Evolutionary conservation across 371 early-diverging fungal species (phyloP).

Genomic region (Gilbertella persicaria): DNA sequence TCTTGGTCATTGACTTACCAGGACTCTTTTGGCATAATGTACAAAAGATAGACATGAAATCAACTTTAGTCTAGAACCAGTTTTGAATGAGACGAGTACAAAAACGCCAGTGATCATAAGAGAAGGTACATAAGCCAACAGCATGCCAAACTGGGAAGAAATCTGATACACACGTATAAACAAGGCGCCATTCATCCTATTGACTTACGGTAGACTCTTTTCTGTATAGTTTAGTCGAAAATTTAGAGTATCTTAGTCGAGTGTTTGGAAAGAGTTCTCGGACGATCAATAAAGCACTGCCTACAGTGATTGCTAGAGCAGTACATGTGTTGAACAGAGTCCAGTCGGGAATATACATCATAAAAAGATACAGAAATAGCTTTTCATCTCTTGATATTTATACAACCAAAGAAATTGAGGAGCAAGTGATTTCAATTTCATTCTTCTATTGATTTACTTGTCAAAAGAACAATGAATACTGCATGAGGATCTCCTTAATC

Average conservation of each 20-base stretch:
- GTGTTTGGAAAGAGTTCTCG: conserved; percentile 32
- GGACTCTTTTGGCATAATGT: conserved; percentile 38
- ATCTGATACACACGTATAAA: conserved; percentile 16
- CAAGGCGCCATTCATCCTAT: no score
- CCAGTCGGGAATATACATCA: conserved; percentile 26
- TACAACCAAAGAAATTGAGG: no score
- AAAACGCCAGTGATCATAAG: conserved; percentile 5
- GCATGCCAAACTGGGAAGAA: conserved; percentile 37
- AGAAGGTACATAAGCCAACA: conserved; percentile 36
- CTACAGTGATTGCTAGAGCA: not conserved
- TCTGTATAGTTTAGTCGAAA: conserved; percentile 7
- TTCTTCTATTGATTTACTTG: no score
- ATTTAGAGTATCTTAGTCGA: conserved; percentile 41
- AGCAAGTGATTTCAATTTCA: no score
- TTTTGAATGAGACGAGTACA: not conserved
- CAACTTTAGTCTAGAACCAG: not conserved
- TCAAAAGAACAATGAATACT: no score
- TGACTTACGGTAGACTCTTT: no score
- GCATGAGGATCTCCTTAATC: no score
- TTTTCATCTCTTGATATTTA: no score
- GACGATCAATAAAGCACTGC: not conserved
- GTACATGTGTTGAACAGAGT: conserved; percentile 4
- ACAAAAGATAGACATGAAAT: conserved; percentile 12
- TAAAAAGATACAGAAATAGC: no score
- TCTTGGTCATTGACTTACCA: conserved; percentile 18